Conservation (phyloP, 2,329 filamentous ascomycete genomes). For the Leptographium radiaticola region DNA sequence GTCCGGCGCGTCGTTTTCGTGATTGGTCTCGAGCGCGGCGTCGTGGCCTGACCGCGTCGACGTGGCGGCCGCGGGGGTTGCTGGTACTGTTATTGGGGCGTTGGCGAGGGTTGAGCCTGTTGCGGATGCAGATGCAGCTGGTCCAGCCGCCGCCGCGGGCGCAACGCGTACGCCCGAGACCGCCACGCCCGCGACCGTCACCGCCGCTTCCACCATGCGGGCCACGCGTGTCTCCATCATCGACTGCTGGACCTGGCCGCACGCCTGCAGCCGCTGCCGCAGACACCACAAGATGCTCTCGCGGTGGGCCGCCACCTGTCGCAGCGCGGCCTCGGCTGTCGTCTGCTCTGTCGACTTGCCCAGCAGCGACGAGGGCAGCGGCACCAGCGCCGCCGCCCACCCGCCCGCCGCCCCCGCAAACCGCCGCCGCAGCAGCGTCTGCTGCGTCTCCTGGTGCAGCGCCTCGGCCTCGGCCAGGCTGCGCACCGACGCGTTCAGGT, state of each 20-base stretch:
- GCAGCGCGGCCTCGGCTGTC: conserved; percentile 56
- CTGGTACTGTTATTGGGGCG: not conserved
- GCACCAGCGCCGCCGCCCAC: conserved; percentile 1
- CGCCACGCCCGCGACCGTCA: not conserved
- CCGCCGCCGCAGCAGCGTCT: conserved; percentile 58
- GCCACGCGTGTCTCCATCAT: conserved; percentile 90
- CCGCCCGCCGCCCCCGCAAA: conserved; percentile 29
- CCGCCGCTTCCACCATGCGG: conserved; percentile 63
- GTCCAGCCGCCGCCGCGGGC: not conserved
- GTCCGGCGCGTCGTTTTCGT: conserved; percentile 12
- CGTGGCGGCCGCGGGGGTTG: not conserved
- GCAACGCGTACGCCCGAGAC: too few species aligned
- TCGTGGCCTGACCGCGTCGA: too few species aligned
- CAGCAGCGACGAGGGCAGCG: not conserved
- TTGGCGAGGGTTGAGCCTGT: not conserved
- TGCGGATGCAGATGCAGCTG: not conserved
- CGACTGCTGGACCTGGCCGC: conserved; percentile 63
- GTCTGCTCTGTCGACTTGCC: conserved; percentile 50
- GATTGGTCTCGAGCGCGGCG: too few species aligned
- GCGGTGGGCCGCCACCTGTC: conserved; percentile 55
- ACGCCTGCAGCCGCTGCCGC: conserved; percentile 60
- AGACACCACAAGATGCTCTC: conserved; percentile 79
- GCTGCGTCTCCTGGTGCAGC: conserved; percentile 63
- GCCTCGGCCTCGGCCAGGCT: conserved; percentile 71
- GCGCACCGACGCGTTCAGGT: conserved; percentile 70